phyloP scores from a whole-genome alignment of 352 stramenopile genomes.

The Phytophthora cryptogea region DNA sequence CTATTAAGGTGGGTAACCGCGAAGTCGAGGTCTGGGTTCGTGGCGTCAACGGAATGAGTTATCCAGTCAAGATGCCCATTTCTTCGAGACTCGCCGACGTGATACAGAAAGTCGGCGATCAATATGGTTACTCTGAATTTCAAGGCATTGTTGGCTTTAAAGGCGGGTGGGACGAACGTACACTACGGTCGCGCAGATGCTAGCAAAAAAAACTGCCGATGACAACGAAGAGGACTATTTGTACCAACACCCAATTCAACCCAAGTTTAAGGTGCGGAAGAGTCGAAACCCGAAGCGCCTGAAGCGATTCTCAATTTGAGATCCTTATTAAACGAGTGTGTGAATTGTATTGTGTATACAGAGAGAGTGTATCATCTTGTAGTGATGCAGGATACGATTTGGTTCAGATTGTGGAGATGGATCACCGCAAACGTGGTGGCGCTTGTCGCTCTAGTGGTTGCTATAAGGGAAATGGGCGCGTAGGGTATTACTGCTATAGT shows the following conservation, averaged over 20 bases:
- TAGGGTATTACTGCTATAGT: no score
- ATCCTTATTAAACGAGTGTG: no score
- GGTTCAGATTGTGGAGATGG: constrained; percentile 5
- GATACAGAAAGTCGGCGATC: no score
- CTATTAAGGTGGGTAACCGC: no score
- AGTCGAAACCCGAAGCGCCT: neutral
- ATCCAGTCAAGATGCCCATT: no score
- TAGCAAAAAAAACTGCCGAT: neutral
- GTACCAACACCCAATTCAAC: constrained; percentile 1
- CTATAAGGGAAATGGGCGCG: neutral
- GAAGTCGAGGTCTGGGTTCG: no score
- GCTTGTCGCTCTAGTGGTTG: constrained; percentile 5
- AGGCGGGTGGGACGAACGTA: no score
- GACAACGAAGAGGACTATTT: neutral
- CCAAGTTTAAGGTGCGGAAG: constrained; percentile 8
- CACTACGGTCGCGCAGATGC: neutral
- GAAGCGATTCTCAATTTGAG: neutral
- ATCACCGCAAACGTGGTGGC: neutral
- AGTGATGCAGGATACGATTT: neutral
- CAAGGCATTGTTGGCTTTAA: no score
- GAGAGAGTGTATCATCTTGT: constrained; percentile 7
- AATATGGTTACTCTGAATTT: no score
- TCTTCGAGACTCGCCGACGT: no score
- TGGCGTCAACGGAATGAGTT: no score
- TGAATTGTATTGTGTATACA: neutral